Evolutionary conservation across 192 early-diverging fungal species (phyloP).

Genomic region (Coemansia sp.): DNA sequence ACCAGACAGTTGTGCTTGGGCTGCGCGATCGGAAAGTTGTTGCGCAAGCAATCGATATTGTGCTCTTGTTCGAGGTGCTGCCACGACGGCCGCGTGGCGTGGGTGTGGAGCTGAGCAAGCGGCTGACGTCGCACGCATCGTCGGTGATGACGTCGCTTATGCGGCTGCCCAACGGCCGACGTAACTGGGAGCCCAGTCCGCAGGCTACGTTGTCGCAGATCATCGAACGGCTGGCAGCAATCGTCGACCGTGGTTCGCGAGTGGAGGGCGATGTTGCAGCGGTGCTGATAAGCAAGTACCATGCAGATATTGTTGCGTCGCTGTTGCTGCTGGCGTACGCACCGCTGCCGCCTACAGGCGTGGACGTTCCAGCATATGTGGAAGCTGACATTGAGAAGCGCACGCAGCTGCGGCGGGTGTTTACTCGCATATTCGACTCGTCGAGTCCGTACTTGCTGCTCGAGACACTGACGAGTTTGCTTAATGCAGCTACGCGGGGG

Average conservation of each 20-base stretch:
- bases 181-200: not conserved
- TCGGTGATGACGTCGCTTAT: conserved; percentile 7
- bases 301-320: conserved; percentile 66
- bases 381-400: conserved; percentile 23
- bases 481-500: conserved; percentile 58
- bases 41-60: conserved; percentile 34
- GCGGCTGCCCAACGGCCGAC: conserved; percentile 8
- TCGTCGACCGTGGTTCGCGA: conserved; percentile 19
- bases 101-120: conserved; percentile 50
- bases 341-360: conserved; percentile 44
- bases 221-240: conserved; percentile 7
- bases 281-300: conserved; percentile 58
- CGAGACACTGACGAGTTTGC: conserved; percentile 65
- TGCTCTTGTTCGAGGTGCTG: conserved; percentile 54
- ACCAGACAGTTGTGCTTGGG: conserved; percentile 12
- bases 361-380: conserved; percentile 41
- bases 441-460: conserved; percentile 60
- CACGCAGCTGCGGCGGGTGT: conserved; percentile 29
- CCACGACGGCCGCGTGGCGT: conserved; percentile 68
- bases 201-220: conserved; percentile 7
- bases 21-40: conserved; percentile 42
- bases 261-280: conserved; percentile 61
- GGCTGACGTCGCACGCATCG: conserved; percentile 51
- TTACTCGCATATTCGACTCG: conserved; percentile 45
- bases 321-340: conserved; percentile 70